Evolutionary conservation across 257 asterid species (phyloP).

Genomic region (Solanum ossicruentum): DNA sequence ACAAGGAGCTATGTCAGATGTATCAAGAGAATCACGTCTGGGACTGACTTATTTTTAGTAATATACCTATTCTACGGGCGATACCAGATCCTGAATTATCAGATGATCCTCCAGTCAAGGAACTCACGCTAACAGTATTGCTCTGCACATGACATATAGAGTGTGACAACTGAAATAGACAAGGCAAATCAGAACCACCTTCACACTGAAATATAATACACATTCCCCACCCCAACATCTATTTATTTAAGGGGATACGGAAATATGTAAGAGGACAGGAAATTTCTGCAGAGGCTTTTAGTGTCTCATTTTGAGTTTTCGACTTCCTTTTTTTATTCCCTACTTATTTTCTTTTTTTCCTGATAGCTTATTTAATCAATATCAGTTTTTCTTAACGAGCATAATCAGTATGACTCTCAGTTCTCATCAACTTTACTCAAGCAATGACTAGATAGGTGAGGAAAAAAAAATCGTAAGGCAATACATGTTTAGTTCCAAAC

Average conservation of each 20-base stretch:
- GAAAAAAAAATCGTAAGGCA: not conserved
- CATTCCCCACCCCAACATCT: not conserved
- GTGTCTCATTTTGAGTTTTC: not conserved
- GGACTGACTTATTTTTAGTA: not conserved
- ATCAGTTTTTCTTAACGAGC: not conserved
- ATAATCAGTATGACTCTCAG: not conserved
- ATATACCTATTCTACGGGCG: constrained; percentile 81
- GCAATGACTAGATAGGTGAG: not conserved
- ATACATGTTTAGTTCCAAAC: constrained; percentile 8
- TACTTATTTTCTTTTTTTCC: not conserved
- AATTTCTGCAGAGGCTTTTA: not conserved
- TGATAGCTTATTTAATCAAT: not conserved
- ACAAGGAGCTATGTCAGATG: constrained; percentile 14
- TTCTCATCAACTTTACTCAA: not conserved
- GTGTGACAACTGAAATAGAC: not conserved
- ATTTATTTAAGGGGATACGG: not conserved
- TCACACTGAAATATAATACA: not conserved
- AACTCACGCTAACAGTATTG: constrained; percentile 48
- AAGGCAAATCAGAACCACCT: not conserved
- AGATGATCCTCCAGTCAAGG: constrained; percentile 68
- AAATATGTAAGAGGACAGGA: not conserved
- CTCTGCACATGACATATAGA: constrained; percentile 32
- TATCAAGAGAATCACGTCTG: not conserved
- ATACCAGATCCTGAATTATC: constrained; percentile 79
- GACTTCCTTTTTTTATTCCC: not conserved